phyloP scores from a whole-genome alignment of 495 filamentous ascomycete species.

The Talaromyces wortmannii region DNA sequence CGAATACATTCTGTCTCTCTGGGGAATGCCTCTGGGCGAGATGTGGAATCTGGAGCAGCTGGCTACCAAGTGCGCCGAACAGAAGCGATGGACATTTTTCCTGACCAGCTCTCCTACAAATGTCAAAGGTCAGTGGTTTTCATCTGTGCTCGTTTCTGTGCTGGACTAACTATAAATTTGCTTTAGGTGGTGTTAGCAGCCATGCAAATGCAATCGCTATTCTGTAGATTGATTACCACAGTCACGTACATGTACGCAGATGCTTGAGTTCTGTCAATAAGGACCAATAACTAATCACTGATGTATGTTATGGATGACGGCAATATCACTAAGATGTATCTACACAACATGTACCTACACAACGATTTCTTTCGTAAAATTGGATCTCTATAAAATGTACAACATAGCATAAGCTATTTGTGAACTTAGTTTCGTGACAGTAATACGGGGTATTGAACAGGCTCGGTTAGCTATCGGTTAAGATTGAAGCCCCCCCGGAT shows the following conservation, averaged over 20 bases:
- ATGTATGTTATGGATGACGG: too few species aligned
- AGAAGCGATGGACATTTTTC: conserved; percentile 60
- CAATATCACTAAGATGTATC: too few species aligned
- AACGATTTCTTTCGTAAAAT: too few species aligned
- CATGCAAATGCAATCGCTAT: not conserved
- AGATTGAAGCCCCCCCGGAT: not conserved
- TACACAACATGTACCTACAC: too few species aligned
- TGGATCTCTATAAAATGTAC: too few species aligned
- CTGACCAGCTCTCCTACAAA: conserved; percentile 49
- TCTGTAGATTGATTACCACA: not conserved
- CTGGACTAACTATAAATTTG: too few species aligned
- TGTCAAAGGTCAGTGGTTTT: not conserved
- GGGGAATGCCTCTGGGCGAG: conserved; percentile 56
- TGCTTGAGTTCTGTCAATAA: too few species aligned
- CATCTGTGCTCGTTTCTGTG: not conserved
- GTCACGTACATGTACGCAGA: too few species aligned
- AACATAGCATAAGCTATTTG: too few species aligned
- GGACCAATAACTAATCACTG: too few species aligned
- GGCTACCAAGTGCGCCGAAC: conserved; percentile 35
- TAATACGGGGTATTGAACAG: too few species aligned
- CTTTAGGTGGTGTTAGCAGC: not conserved
- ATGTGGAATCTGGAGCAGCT: conserved; percentile 53
- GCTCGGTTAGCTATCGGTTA: not conserved
- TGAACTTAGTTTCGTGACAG: too few species aligned
- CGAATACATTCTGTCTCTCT: conserved; percentile 56